Percentiles rank a stretch among this genome's conserved stretches.
phyloP scores from a whole-genome alignment of 2,329 filamentous ascomycete genomes.

The Pestalotiopsis sp. region DNA sequence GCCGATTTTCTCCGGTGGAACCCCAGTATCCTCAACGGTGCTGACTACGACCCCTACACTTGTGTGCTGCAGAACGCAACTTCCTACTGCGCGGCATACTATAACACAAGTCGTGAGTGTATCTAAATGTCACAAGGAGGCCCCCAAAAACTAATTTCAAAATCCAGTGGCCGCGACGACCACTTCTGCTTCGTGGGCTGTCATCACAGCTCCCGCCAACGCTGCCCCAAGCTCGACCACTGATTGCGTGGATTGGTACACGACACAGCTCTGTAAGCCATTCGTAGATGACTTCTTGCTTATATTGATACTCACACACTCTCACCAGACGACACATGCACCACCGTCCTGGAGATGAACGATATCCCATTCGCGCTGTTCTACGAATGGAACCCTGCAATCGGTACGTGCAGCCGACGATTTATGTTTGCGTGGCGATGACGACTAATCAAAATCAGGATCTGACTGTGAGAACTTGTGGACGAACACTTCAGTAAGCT shows the following conservation, averaged over 20 bases:
- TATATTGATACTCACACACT: not conserved
- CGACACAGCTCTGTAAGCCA: not conserved
- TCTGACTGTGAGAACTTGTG: not conserved
- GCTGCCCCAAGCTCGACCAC: not conserved
- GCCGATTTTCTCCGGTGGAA: constrained; percentile 1
- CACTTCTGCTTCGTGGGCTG: not conserved
- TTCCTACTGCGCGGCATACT: not conserved
- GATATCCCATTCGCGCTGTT: not conserved
- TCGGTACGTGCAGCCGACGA: not conserved
- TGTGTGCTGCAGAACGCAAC: not conserved
- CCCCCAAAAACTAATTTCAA: too few species aligned
- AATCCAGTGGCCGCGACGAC: not conserved
- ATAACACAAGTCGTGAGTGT: not conserved
- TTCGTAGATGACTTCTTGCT: not conserved
- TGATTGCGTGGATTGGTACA: not conserved
- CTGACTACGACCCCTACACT: not conserved
- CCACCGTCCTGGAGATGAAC: not conserved
- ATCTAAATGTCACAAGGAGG: not conserved
- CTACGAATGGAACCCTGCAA: not conserved
- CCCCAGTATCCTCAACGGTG: not conserved
- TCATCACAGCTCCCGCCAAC: not conserved
- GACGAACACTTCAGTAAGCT: not conserved
- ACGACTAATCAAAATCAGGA: not conserved
- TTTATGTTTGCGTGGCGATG: not conserved
- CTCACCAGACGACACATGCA: not conserved